These are phyloP conservation scores for Leccinum solheimii DNA, from an alignment of 1,284 basidiomycete species.

Conservation along the genomic window DNA sequence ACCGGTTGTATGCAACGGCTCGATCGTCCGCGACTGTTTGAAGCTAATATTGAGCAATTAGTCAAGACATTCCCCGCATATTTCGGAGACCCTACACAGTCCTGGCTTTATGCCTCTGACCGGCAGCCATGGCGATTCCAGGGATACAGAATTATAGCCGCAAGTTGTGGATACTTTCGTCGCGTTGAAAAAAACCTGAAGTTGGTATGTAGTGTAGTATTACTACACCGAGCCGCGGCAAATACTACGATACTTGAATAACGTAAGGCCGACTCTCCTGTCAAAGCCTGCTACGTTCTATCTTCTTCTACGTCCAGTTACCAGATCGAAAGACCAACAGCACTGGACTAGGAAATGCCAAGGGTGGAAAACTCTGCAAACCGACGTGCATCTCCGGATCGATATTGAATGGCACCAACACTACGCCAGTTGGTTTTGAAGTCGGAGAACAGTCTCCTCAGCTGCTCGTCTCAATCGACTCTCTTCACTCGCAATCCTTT, in stretches of 20 bases:
- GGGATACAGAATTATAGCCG: neutral
- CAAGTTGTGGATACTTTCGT: conserved; percentile 6
- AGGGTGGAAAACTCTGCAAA: neutral
- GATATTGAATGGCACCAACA: neutral
- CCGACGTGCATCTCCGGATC: neutral
- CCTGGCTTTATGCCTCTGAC: conserved; percentile 48
- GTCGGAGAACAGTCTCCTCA: conserved; percentile 43
- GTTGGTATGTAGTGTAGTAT: neutral
- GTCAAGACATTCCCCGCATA: conserved; percentile 3
- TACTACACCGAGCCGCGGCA: neutral
- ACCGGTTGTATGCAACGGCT: conserved; percentile 86
- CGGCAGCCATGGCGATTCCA: conserved; percentile 26
- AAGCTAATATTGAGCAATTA: conserved; percentile 48
- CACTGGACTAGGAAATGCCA: too few relatives aligned
- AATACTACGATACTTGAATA: neutral
- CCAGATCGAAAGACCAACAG: neutral
- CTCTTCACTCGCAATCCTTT: conserved; percentile 54
- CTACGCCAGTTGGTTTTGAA: conserved; percentile 21
- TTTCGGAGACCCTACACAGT: conserved; percentile 47
- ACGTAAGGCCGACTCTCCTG: neutral
- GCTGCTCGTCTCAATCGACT: conserved; percentile 46
- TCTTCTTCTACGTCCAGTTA: neutral
- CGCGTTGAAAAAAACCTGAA: neutral
- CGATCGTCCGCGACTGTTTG: conserved; percentile 68
- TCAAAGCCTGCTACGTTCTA: neutral